Conservation (phyloP, 176 grass and related monocot genomes). For the Carex myosuroides region DNA sequence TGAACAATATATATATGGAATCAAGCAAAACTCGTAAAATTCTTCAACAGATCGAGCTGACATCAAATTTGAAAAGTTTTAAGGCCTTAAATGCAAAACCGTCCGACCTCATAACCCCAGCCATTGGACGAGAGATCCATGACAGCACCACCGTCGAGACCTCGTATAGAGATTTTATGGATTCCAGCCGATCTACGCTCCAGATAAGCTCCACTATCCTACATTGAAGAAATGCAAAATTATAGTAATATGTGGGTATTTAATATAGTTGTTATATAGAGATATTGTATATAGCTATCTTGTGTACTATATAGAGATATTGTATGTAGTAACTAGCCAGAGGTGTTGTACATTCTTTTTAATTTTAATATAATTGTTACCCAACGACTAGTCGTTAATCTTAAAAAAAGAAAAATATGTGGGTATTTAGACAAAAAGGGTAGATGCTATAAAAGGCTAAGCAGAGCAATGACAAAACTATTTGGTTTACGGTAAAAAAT, state of each 20-base stretch:
- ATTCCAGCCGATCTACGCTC: slow-evolving; percentile 59
- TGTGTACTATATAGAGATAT: too few species aligned
- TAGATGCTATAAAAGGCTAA: neutral
- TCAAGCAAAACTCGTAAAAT: neutral
- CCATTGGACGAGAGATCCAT: slow-evolving; percentile 49
- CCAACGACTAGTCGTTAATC: too few species aligned
- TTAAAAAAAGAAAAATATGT: too few species aligned
- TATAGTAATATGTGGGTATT: neutral
- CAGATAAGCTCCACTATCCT: slow-evolving; percentile 66
- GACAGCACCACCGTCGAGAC: slow-evolving; percentile 44
- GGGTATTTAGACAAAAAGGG: neutral
- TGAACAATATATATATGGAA: neutral
- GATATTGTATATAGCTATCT: too few species aligned
- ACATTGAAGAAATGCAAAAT: neutral
- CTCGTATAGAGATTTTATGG: slow-evolving; percentile 36
- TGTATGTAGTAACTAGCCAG: too few species aligned
- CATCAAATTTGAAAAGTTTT: neutral
- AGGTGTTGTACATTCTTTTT: too few species aligned
- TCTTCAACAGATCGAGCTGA: neutral
- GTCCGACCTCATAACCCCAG: slow-evolving; percentile 49
- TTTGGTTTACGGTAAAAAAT: neutral
- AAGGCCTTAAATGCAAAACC: neutral
- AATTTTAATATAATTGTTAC: too few species aligned
- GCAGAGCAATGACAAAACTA: neutral
- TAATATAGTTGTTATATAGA: too few species aligned